Evolutionary conservation across 208 protist species (phyloP).

Genomic region (Plasmodiophora brassicae): DNA sequence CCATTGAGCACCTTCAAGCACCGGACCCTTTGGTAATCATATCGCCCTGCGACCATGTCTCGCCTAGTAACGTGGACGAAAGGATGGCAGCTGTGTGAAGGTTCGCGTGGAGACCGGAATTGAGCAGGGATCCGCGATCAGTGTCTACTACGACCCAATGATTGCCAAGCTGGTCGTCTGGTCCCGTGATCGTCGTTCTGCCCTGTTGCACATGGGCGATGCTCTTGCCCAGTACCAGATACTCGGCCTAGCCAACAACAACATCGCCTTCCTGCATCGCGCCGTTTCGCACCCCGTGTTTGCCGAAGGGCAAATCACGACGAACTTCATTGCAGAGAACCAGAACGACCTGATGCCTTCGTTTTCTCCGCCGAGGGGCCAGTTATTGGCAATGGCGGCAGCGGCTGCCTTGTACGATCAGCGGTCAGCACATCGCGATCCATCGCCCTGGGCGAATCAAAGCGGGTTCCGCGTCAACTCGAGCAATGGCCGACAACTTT

Average conservation of each 20-base stretch:
- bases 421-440: too few relatives aligned
- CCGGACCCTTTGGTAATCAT: not conserved
- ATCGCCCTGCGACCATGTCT: too few relatives aligned
- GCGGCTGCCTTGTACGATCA: too few relatives aligned
- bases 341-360: not conserved
- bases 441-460: too few relatives aligned
- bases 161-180: slow-evolving; percentile 91
- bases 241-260: slow-evolving; percentile 61
- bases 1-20: not conserved
- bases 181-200: slow-evolving; percentile 64
- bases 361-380: too few relatives aligned
- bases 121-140: slow-evolving; percentile 68
- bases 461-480: too few relatives aligned
- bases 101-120: slow-evolving; percentile 73
- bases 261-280: slow-evolving; percentile 71
- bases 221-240: slow-evolving; percentile 46
- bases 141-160: slow-evolving; percentile 91
- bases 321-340: slow-evolving; percentile 67
- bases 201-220: slow-evolving; percentile 29
- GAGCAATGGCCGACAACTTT: too few relatives aligned
- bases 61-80: too few relatives aligned
- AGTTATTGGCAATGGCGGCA: too few relatives aligned
- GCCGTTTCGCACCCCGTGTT: slow-evolving; percentile 66
- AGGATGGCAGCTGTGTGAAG: not conserved
- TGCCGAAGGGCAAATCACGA: slow-evolving; percentile 63